Evolutionary conservation across 345 rosid species (phyloP), one percentile per base, ranked within the genome.

Genomic region (Camelina hispida): DNA sequence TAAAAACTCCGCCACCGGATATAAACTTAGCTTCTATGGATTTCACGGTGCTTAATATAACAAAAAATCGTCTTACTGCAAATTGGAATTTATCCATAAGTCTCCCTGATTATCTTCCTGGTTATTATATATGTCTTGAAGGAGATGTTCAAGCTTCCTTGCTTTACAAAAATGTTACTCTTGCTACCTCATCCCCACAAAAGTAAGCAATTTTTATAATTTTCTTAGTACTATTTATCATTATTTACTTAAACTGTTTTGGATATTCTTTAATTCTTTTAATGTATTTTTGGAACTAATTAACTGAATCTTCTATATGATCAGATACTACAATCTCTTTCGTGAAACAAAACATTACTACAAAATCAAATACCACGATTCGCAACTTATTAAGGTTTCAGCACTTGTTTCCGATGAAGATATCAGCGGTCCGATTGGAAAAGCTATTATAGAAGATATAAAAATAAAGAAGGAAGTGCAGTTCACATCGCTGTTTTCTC

Each of bases 111-210:
- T 3, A 16, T 34, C 58, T 48, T 59, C 18, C 50, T 47, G 17
- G 13, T 53, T 0, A 0, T 0, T 48, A 12, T 42, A 40, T 62
- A 17, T 72, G 69, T 53, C 44, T 42, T 51, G 62, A 71, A 71
- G 76, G 62, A 72, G 43, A 72, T 6, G 6, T 72, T 52, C 69
- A 72, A 53, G 54, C 69, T 17, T 52, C 44, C 6, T 44, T 72
- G 7, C 34, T 72, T 14, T 72, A 62, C 76, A 42, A 42, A 15
- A 35, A 72, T 52, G 11, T 72, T 28, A 62, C 76, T 51, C 20
- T 72, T 25, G 69, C 22, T 25, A 52, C 34, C 3, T 62, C 34
- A 30, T 30, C 68, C 3, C 15, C 53, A 50, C 68, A 72, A 62
- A 62, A 30, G 65, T 54, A 35, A 34, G 9, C 34, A 30, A 52